Percentiles rank a stretch among this genome's conserved stretches.
These are phyloP conservation scores for Castanea sativa DNA, from an alignment of 306 rosid genomes.

Conservation along the genomic window DNA sequence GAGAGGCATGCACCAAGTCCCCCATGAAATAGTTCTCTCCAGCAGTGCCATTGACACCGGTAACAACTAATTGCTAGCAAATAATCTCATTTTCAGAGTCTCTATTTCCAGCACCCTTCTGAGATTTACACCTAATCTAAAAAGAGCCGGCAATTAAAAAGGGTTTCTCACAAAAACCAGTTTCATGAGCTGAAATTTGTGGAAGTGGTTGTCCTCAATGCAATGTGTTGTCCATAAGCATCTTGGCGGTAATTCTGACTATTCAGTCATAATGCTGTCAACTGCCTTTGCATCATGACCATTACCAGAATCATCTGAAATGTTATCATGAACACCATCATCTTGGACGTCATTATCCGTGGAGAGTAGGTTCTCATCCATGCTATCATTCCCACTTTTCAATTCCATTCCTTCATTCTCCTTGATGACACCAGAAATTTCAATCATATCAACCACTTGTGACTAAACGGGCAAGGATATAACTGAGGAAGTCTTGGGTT, in stretches of 20 bases:
- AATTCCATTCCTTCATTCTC: slow-evolving; percentile 23
- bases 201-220: neutral
- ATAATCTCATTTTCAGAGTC: neutral
- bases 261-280: neutral
- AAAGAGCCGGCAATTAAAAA: neutral
- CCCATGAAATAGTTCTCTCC: neutral
- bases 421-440: slow-evolving; percentile 16
- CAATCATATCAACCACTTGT: slow-evolving; percentile 23
- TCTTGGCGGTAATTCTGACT: neutral
- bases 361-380: neutral
- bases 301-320: slow-evolving; percentile 3
- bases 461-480: slow-evolving; percentile 20
- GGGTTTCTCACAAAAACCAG: neutral
- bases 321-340: neutral
- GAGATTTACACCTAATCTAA: neutral
- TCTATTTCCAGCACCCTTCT: neutral
- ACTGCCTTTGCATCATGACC: neutral
- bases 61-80: neutral
- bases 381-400: slow-evolving; percentile 2
- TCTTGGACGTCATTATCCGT: neutral
- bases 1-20: neutral
- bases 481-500: slow-evolving; percentile 2
- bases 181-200: neutral
- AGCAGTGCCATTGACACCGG: neutral
- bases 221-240: neutral